These are phyloP conservation scores for Russula earlei DNA, from an alignment of 768 basidiomycete species.

Conservation along the genomic window DNA sequence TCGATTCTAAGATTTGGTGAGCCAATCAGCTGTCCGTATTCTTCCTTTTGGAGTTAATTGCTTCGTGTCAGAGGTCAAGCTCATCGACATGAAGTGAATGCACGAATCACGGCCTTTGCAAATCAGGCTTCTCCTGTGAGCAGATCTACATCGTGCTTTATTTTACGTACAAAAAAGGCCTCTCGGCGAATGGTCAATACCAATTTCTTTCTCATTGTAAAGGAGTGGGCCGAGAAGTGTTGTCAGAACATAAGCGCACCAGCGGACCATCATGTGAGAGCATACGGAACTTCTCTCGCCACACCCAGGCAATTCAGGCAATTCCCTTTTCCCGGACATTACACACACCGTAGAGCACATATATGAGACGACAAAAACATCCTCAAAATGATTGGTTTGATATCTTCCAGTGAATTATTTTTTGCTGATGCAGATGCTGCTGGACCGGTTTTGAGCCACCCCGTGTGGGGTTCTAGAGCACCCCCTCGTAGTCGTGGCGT, in stretches of 20 bases:
- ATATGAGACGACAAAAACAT: too few relatives aligned
- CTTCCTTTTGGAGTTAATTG: slow-evolving; percentile 3
- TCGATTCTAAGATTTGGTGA: slow-evolving; percentile 77
- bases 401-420: too few relatives aligned
- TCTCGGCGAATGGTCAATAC: slow-evolving; percentile 3
- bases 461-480: too few relatives aligned
- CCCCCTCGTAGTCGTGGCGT: too few relatives aligned
- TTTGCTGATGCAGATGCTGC: too few relatives aligned
- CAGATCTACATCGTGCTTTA: background rate
- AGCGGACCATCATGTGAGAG: background rate
- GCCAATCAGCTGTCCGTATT: slow-evolving; percentile 22
- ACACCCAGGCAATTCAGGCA: too few relatives aligned
- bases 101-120: background rate
- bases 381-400: too few relatives aligned
- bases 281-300: too few relatives aligned
- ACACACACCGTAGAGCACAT: too few relatives aligned
- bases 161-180: slow-evolving; percentile 18
- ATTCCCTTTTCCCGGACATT: too few relatives aligned
- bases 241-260: background rate
- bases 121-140: background rate
- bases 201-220: slow-evolving; percentile 1
- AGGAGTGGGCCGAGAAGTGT: background rate
- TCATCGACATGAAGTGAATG: slow-evolving; percentile 53
- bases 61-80: slow-evolving; percentile 52
- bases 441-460: too few relatives aligned